A percentile compares a stretch with the other conserved stretches of the same genome.
Evolutionary conservation across 768 basidiomycete species (phyloP).

Genomic region (Vishniacozyma victoriae): DNA sequence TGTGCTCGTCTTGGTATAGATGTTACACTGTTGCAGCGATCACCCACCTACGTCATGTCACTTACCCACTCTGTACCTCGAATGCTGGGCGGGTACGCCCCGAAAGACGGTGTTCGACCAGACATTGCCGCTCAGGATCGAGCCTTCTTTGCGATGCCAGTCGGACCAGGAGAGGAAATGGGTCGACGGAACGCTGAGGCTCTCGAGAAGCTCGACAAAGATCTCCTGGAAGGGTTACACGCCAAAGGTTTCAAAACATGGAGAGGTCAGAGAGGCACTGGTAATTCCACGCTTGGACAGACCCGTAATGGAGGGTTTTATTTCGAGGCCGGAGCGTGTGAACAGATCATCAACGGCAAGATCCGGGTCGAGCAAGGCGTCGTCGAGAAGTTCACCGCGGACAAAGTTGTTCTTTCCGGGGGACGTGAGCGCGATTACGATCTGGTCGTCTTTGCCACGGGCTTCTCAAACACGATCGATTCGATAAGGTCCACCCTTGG

Average conservation of each 20-base stretch:
- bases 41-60: slow-evolving; percentile 57
- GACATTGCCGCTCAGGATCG: slow-evolving; percentile 10
- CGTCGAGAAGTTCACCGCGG: slow-evolving; percentile 16
- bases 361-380: slow-evolving; percentile 27
- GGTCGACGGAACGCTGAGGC: slow-evolving; percentile 5
- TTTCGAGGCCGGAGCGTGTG: slow-evolving; percentile 24
- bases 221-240: slow-evolving; percentile 13
- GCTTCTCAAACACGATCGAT: slow-evolving; percentile 28
- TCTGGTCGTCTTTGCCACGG: slow-evolving; percentile 24
- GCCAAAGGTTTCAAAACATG: slow-evolving; percentile 19
- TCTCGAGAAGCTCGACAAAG: slow-evolving; percentile 4
- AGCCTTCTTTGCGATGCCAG: slow-evolving; percentile 4
- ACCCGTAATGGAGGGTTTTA: slow-evolving; percentile 25
- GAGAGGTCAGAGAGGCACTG: slow-evolving; percentile 15
- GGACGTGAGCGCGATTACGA: slow-evolving; percentile 20
- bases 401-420: slow-evolving; percentile 19
- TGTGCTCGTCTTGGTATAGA: slow-evolving; percentile 53
- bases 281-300: slow-evolving; percentile 10
- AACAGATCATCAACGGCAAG: slow-evolving; percentile 24
- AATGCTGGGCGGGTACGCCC: slow-evolving; percentile 8
- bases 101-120: slow-evolving; percentile 12
- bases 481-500: slow-evolving; percentile 22
- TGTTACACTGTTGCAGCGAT: slow-evolving; percentile 53
- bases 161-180: slow-evolving; percentile 15
- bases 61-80: slow-evolving; percentile 49